A percentile compares a stretch with the other conserved stretches of the same genome.
Evolutionary conservation across 352 stramenopile species (phyloP).

Genomic region (Pythium pyrilobum): DNA sequence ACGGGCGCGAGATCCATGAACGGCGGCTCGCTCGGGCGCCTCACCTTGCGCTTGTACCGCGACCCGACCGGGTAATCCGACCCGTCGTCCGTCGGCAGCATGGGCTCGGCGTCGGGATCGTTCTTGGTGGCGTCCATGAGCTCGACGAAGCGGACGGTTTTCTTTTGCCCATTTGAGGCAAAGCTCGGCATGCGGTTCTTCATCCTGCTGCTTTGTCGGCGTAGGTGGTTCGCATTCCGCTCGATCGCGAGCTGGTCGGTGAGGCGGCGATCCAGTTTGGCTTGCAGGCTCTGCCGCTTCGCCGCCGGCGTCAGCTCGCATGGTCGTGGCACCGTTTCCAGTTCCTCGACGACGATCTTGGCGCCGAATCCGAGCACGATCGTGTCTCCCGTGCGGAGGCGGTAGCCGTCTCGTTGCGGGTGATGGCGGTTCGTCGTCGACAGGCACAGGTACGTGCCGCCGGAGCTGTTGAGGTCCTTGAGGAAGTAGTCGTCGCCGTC

Average conservation of each 20-base stretch:
- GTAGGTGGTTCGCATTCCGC: neutral
- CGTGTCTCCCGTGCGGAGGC: slow-evolving; percentile 41
- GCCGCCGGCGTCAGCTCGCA: neutral
- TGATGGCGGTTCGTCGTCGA: slow-evolving; percentile 60
- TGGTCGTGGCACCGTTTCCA: slow-evolving; percentile 11
- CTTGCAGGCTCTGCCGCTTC: slow-evolving; percentile 9
- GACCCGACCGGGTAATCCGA: slow-evolving; percentile 25
- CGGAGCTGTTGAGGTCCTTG: slow-evolving; percentile 37
- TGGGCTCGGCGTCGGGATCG: slow-evolving; percentile 5
- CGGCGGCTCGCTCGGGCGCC: slow-evolving; percentile 8
- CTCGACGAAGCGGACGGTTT: slow-evolving; percentile 18
- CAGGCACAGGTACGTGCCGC: slow-evolving; percentile 66
- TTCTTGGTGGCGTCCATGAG: slow-evolving; percentile 12
- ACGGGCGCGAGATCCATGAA: slow-evolving; percentile 6
- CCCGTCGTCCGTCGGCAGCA: slow-evolving; percentile 27
- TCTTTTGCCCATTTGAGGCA: slow-evolving; percentile 2
- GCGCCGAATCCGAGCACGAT: slow-evolving; percentile 40
- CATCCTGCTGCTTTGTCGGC: slow-evolving; percentile 8
- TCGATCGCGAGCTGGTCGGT: slow-evolving; percentile 13
- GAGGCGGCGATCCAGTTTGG: slow-evolving; percentile 13
- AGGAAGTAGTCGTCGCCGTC: slow-evolving; percentile 64
- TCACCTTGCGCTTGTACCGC: slow-evolving; percentile 42
- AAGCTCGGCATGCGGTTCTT: slow-evolving; percentile 6
- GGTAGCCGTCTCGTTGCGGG: slow-evolving; percentile 64
- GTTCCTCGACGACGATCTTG: slow-evolving; percentile 28